Base-by-base conservation (phyloP, 75 land plant species). In the Adiantum capillusveneris region DNA sequence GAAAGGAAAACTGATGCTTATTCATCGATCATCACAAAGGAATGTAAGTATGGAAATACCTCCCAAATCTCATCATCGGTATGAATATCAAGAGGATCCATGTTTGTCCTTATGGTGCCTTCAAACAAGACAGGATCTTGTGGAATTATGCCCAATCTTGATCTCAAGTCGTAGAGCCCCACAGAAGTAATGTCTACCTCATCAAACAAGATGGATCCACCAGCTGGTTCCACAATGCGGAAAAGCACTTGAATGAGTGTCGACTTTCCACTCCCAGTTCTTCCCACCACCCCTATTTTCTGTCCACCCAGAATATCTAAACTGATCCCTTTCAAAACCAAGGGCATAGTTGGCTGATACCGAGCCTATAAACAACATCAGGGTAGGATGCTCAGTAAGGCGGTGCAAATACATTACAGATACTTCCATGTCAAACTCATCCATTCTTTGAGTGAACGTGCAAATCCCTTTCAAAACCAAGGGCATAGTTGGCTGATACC, bases 261-360 rank as follows among this genome's bases (percentile, higher is more conserved):
- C 0, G 72, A 59, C 43, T 73, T 78, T 34, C 81, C 81, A 62
- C 73, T 69, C 6, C 81, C 76, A 12, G 80, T 78, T n/a, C 80
- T 25, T 9, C 80, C 77, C 6, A 78, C 73, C 5, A 78, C 59
- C 6, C 76, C 76, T 27, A 67, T 46, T 63, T 65, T 73, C 26
- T 48, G 59, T 7, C 81, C 77, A 18, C 77, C 77, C 7, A n/a
- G 18, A 19, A 69, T 43, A 2, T 31, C 34, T 52, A 59, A 60
- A 29, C 64, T 53, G 37, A 73, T 44, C 0, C 73, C 77, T 53
- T 62, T 68, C 17, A 78, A 51, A 17, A 73, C 81, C 51, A 69
- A 52, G 16, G 80, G 80, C 25, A 60, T 44, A 24, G 64, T 39
- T 14, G 67, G 71, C 12, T 63, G 57, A 50, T 78, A 78, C 6